phyloP scores from a whole-genome alignment of 2,329 filamentous ascomycete species.

The Botrytis cinerea region DNA sequence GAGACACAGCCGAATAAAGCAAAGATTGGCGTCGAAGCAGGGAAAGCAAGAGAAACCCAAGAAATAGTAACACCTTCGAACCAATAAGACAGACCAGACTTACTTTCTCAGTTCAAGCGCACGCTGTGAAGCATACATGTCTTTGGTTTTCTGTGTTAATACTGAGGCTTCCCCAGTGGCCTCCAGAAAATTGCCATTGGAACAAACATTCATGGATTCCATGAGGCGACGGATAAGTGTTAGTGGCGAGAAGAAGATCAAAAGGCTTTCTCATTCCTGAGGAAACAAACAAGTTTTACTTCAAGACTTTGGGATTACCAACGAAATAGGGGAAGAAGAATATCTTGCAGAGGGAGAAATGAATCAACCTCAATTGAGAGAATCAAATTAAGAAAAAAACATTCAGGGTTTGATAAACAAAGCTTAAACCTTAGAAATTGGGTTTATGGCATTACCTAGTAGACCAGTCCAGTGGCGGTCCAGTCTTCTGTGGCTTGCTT shows the following conservation, averaged over 20 bases:
- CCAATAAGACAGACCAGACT: conserved; percentile 11
- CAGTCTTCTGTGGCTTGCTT: background rate
- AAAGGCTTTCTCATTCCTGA: conserved; percentile 13
- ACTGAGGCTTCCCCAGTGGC: background rate
- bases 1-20: background rate
- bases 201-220: conserved; percentile 6
- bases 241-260: background rate
- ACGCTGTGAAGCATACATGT: conserved; percentile 21
- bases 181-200: background rate
- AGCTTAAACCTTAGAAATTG: background rate
- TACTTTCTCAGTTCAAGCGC: conserved; percentile 40
- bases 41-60: background rate
- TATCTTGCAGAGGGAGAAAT: background rate
- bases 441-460: background rate
- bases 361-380: background rate
- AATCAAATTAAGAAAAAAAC: conserved; percentile 1
- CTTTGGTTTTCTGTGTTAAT: conserved; percentile 32
- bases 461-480: background rate
- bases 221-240: conserved; percentile 6
- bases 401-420: background rate
- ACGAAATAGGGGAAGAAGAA: background rate
- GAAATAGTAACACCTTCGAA: background rate
- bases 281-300: background rate
- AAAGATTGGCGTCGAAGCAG: background rate
- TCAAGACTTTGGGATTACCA: background rate